Conservation (phyloP, 306 rosid species). For the Sindora glabra region DNA sequence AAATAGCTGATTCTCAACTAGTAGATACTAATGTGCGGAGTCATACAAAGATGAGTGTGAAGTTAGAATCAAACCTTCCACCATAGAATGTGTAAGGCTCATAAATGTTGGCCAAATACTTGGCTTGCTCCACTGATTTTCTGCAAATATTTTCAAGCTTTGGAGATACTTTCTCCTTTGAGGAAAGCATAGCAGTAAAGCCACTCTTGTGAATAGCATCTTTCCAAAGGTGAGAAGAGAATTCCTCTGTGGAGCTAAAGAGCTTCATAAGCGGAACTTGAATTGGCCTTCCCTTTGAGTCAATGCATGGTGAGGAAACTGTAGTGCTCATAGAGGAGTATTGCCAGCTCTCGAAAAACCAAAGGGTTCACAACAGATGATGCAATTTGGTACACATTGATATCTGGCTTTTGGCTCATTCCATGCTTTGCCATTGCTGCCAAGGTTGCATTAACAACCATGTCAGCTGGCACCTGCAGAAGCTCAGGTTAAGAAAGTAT, state of each 20-base stretch:
- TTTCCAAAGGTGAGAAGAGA: slow-evolving; percentile 71
- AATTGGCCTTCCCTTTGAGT: slow-evolving; percentile 70
- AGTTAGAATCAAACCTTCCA: slow-evolving; percentile 61
- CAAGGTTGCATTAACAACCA: slow-evolving; percentile 87
- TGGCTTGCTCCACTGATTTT: slow-evolving; percentile 87
- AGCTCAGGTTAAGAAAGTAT: not conserved
- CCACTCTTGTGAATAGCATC: slow-evolving; percentile 58
- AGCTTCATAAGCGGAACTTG: slow-evolving; percentile 72
- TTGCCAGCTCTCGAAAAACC: slow-evolving; percentile 48
- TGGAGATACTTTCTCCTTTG: slow-evolving; percentile 45
- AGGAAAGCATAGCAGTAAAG: slow-evolving; percentile 37
- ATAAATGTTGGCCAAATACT: slow-evolving; percentile 78
- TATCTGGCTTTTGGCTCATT: slow-evolving; percentile 39
- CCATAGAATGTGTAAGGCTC: slow-evolving; percentile 87
- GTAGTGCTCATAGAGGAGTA: slow-evolving; percentile 60
- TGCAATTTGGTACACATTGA: slow-evolving; percentile 80
- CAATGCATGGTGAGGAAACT: slow-evolving; percentile 60
- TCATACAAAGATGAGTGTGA: not conserved
- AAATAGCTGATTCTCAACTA: no score
- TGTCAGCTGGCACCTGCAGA: slow-evolving; percentile 82
- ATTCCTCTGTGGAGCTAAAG: slow-evolving; percentile 73
- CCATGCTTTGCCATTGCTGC: slow-evolving; percentile 94
- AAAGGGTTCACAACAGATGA: slow-evolving; percentile 85
- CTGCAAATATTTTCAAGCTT: slow-evolving; percentile 60
- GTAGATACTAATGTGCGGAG: no score